Evolutionary conservation across 345 rosid species (phyloP).

Genomic region (Psidium guajava): DNA sequence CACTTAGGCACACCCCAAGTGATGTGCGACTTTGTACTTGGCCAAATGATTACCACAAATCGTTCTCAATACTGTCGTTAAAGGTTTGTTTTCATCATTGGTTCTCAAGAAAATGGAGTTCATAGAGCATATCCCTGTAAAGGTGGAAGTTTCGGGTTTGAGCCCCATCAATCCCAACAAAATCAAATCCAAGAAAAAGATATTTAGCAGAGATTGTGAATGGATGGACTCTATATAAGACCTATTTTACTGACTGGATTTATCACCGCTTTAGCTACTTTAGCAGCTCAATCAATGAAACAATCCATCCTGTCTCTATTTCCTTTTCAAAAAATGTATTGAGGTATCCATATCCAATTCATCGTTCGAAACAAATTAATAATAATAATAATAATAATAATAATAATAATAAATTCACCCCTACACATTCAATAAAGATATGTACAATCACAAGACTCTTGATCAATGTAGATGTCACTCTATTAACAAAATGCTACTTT

Average conservation of each 20-base stretch:
- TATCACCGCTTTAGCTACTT: too few relatives aligned
- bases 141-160: too few relatives aligned
- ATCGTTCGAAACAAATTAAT: background rate
- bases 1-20: background rate
- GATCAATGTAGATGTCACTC: rapidly evolving
- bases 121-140: background rate
- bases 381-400: background rate
- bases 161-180: too few relatives aligned
- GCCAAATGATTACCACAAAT: background rate
- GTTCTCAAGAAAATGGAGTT: background rate
- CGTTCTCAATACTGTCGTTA: background rate
- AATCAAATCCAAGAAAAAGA: too few relatives aligned
- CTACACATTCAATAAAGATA: background rate
- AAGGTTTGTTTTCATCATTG: background rate
- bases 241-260: too few relatives aligned
- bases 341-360: too few relatives aligned
- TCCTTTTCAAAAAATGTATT: too few relatives aligned
- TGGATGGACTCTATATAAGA: too few relatives aligned
- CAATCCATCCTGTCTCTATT: too few relatives aligned
- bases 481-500: background rate
- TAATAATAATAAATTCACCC: background rate
- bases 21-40: background rate
- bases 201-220: too few relatives aligned
- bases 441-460: background rate
- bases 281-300: too few relatives aligned